Conservation (phyloP, 1,284 basidiomycete species). For the Crepidotus sp. region DNA sequence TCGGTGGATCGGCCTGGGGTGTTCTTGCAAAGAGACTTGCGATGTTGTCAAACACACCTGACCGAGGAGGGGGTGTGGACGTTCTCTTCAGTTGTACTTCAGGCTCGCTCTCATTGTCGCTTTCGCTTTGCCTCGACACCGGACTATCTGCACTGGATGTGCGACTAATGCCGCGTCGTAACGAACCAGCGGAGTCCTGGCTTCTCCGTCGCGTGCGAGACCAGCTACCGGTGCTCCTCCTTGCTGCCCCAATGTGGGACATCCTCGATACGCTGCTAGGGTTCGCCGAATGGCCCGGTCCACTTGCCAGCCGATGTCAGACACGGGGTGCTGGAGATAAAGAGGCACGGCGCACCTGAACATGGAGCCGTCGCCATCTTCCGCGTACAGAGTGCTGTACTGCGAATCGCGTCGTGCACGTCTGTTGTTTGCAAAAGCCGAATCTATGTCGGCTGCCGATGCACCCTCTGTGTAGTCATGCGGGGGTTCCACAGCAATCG, state of each 20-base stretch:
- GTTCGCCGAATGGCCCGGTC: constrained; percentile 60
- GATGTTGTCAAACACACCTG: constrained; percentile 59
- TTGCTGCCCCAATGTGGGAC: constrained; percentile 48
- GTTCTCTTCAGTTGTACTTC: constrained; percentile 23
- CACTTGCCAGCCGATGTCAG: constrained; percentile 26
- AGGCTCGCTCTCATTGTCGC: constrained; percentile 21
- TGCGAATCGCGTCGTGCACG: constrained; percentile 59
- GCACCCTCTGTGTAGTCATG: constrained; percentile 80
- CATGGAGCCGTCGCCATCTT: constrained; percentile 51
- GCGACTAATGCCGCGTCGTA: constrained; percentile 26
- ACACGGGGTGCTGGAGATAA: not conserved
- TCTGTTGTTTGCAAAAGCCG: constrained; percentile 41
- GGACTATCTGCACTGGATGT: constrained; percentile 43
- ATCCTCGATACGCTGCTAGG: constrained; percentile 70
- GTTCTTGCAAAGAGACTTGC: constrained; percentile 59
- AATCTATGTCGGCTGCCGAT: constrained; percentile 60
- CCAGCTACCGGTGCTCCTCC: constrained; percentile 50
- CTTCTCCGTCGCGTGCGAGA: constrained; percentile 44
- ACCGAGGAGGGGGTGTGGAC: constrained; percentile 32
- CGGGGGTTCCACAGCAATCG: constrained; percentile 5
- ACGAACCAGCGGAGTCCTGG: constrained; percentile 33
- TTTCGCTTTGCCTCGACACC: constrained; percentile 30
- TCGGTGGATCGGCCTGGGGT: constrained; percentile 30
- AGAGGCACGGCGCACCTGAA: constrained; percentile 33
- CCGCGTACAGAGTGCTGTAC: constrained; percentile 46